Conservation (phyloP, 1,139 yeast genomes). For the Kodamaea plutei region DNA sequence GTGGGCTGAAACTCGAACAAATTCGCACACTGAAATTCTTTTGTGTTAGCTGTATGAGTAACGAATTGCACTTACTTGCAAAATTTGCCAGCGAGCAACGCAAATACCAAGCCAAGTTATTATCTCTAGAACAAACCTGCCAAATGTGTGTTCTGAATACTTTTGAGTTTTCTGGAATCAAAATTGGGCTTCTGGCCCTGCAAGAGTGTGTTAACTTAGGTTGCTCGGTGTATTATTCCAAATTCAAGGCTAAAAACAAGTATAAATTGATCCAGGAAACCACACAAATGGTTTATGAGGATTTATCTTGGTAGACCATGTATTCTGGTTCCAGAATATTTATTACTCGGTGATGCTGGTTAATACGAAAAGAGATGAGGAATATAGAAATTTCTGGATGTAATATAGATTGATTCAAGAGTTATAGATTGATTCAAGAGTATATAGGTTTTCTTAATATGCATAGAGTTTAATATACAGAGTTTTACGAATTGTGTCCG, state of each 20-base stretch:
- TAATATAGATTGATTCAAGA: too few species aligned
- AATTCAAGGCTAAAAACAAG: constrained; percentile 17
- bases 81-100: constrained; percentile 17
- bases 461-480: too few species aligned
- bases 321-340: too few species aligned
- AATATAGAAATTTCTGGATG: too few species aligned
- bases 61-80: constrained; percentile 19
- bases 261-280: constrained; percentile 4
- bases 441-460: too few species aligned
- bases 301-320: too few species aligned
- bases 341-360: too few species aligned
- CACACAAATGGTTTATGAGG: constrained; percentile 4
- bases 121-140: constrained; percentile 20
- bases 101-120: constrained; percentile 12
- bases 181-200: constrained; percentile 11
- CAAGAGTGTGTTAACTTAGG: constrained; percentile 28
- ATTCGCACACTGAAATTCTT: constrained; percentile 9
- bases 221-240: constrained; percentile 24
- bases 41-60: constrained; percentile 20
- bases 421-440: too few species aligned
- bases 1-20: constrained; percentile 16
- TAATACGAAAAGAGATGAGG: too few species aligned
- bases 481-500: too few species aligned
- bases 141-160: constrained; percentile 22
- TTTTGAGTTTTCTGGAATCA: constrained; percentile 12